Evolutionary conservation across 129 eudicot genomes (phyloP).

Genomic region (Flaveria linearis): DNA sequence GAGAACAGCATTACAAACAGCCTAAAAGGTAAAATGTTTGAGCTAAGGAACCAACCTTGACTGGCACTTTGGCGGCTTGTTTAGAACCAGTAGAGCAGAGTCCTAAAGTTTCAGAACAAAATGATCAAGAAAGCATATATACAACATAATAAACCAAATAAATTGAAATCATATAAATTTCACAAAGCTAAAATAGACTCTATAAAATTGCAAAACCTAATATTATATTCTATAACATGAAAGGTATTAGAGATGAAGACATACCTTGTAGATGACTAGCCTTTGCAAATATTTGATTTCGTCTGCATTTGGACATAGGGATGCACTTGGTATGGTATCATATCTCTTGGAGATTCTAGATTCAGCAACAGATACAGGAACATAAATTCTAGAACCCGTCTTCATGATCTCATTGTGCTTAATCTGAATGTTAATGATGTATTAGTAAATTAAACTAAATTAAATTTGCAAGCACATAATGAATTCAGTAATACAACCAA

Average conservation of each 20-base stretch:
- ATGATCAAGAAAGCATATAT: conserved; percentile 19
- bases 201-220: background rate
- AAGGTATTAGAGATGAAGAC: background rate
- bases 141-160: background rate
- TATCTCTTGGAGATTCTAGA: conserved; percentile 73
- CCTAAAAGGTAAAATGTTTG: background rate
- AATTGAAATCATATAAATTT: background rate
- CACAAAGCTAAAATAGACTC: background rate
- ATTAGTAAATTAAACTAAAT: conserved; percentile 30
- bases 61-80: conserved; percentile 92
- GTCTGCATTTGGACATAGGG: conserved; percentile 83
- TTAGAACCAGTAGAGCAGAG: conserved; percentile 75
- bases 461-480: background rate
- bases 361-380: conserved; percentile 85
- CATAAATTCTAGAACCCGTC: conserved; percentile 57
- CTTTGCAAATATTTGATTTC: conserved; percentile 78
- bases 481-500: background rate
- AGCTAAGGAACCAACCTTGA: conserved; percentile 57
- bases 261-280: conserved; percentile 89
- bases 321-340: conserved; percentile 82
- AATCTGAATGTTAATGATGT: conserved; percentile 50
- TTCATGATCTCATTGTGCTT: conserved; percentile 76
- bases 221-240: conserved; percentile 8
- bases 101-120: conserved; percentile 56
- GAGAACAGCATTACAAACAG: background rate